Conservation (phyloP, 2,329 filamentous ascomycete species). For the Cordyceps militaris region DNA sequence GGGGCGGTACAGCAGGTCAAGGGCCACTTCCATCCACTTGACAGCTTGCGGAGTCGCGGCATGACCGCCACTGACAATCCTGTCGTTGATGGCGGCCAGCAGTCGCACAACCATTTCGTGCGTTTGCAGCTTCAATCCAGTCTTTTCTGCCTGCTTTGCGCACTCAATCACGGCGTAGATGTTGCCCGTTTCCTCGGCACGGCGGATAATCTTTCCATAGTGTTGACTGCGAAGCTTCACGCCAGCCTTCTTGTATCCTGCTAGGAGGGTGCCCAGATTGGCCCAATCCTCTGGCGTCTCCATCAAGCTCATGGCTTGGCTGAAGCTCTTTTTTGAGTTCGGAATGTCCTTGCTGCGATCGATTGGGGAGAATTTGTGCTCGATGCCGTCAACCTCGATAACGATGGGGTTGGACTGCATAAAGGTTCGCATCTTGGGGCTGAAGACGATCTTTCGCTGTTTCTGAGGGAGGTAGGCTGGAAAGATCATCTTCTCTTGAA, state of each 20-base stretch:
- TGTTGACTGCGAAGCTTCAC: conserved; percentile 30
- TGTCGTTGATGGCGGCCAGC: conserved; percentile 25
- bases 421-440: conserved; percentile 36
- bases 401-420: conserved; percentile 49
- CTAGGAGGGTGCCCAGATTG: conserved; percentile 45
- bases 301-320: conserved; percentile 38
- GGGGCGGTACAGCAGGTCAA: conserved; percentile 42
- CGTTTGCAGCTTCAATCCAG: conserved; percentile 36
- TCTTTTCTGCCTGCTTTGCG: conserved; percentile 38
- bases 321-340: conserved; percentile 32
- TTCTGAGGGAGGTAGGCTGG: conserved; percentile 49
- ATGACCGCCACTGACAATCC: conserved; percentile 30
- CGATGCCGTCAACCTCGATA: conserved; percentile 51
- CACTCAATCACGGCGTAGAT: conserved; percentile 43
- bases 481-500: conserved; percentile 54
- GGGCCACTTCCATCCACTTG: conserved; percentile 38
- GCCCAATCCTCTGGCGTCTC: conserved; percentile 41
- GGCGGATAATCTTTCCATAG: conserved; percentile 35
- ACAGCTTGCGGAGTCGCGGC: conserved; percentile 34
- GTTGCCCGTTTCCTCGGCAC: conserved; percentile 33
- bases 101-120: conserved; percentile 31
- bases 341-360: conserved; percentile 37
- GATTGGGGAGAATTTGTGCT: conserved; percentile 43
- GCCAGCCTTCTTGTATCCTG: conserved; percentile 39
- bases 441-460: conserved; percentile 49